phyloP scores from a whole-genome alignment of 129 eudicot species.

The Rutidosis leptorrhynchoides region DNA sequence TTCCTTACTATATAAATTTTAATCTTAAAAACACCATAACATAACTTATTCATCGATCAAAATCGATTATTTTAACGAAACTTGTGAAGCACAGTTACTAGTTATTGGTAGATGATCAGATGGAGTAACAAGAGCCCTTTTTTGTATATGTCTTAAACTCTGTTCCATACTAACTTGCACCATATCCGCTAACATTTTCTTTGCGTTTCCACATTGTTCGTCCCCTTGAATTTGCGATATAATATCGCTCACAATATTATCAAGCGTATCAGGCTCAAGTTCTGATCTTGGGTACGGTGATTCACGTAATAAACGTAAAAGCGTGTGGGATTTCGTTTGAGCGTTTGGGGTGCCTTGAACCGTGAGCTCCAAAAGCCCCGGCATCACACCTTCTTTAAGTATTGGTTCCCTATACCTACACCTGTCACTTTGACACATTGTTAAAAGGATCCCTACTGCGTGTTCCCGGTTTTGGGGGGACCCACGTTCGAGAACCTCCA shows the following conservation, averaged over 20 bases:
- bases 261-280: constrained; percentile 62
- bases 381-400: constrained; percentile 91
- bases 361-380: constrained; percentile 91
- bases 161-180: constrained; percentile 98
- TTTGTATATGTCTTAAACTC: constrained; percentile 81
- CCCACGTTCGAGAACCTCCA: constrained; percentile 85
- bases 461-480: constrained; percentile 84
- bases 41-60: constrained; percentile 29
- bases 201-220: constrained; percentile 84
- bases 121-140: constrained; percentile 82
- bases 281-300: constrained; percentile 78
- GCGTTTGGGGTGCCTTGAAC: constrained; percentile 81
- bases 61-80: constrained; percentile 38
- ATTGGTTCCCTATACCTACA: constrained; percentile 78
- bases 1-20: constrained; percentile 21
- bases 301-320: constrained; percentile 64
- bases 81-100: constrained; percentile 51
- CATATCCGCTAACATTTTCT: constrained; percentile 93
- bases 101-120: constrained; percentile 48
- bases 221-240: constrained; percentile 83
- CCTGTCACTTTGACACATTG: constrained; percentile 73
- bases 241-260: constrained; percentile 70
- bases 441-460: constrained; percentile 79
- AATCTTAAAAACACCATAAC: constrained; percentile 33
- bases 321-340: constrained; percentile 65